Evolutionary conservation across 2,329 filamentous ascomycete species (phyloP).

Genomic region (Fusarium sp.): DNA sequence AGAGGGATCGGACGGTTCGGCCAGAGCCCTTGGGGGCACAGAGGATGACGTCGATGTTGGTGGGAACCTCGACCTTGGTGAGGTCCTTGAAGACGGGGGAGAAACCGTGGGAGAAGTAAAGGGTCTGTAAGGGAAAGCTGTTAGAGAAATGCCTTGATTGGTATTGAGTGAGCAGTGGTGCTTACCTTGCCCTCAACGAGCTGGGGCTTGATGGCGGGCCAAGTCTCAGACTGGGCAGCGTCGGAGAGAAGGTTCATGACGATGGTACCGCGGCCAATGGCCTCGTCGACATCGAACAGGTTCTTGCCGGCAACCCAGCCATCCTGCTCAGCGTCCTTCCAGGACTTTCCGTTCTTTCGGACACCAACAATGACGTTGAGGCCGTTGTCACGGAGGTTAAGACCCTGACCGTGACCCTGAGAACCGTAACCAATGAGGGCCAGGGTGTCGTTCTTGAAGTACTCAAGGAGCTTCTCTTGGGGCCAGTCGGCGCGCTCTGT

Average conservation of each 20-base stretch:
- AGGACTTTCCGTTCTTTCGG: slow-evolving; percentile 97
- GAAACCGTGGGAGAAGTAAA: slow-evolving; percentile 99
- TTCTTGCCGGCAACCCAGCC: slow-evolving; percentile 99
- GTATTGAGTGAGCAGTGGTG: neutral
- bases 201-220: slow-evolving; percentile 98
- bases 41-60: slow-evolving; percentile 98
- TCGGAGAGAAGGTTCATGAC: slow-evolving; percentile 99
- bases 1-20: slow-evolving; percentile 97
- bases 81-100: slow-evolving; percentile 99
- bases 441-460: slow-evolving; percentile 99
- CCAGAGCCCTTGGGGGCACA: slow-evolving; percentile 99
- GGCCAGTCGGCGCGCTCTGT: slow-evolving; percentile 98
- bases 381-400: slow-evolving; percentile 99
- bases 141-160: slow-evolving; percentile 37
- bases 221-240: slow-evolving; percentile 98
- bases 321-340: slow-evolving; percentile 97
- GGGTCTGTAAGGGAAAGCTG: slow-evolving; percentile 71
- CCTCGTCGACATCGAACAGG: slow-evolving; percentile 98
- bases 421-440: slow-evolving; percentile 98
- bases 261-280: slow-evolving; percentile 92
- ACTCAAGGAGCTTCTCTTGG: slow-evolving; percentile 96
- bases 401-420: slow-evolving; percentile 98
- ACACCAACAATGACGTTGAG: slow-evolving; percentile 99
- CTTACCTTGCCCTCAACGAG: slow-evolving; percentile 97
- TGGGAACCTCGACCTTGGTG: slow-evolving; percentile 98